These are phyloP conservation scores for Backusella circina DNA, from an alignment of 192 early-diverging fungal species.

Conservation along the genomic window DNA sequence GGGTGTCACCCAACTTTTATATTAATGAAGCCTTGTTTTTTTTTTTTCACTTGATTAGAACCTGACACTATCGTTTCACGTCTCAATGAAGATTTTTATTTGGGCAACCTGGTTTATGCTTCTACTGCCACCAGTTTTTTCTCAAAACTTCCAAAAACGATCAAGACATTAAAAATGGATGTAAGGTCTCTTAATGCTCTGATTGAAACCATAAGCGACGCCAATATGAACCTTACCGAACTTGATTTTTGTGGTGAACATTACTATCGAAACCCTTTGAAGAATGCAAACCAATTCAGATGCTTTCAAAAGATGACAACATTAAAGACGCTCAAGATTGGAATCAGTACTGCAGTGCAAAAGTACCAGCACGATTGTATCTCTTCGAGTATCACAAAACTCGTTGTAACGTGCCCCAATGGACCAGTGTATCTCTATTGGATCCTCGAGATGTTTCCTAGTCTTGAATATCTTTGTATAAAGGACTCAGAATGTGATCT, in stretches of 20 bases:
- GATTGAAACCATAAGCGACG: neutral
- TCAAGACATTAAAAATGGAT: no score
- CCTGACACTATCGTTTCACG: no score
- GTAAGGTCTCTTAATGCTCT: no score
- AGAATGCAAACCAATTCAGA: neutral
- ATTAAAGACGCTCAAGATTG: neutral
- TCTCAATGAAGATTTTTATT: no score
- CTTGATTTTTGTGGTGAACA: neutral
- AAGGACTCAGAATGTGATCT: no score
- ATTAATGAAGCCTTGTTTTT: no score
- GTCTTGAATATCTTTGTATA: no score
- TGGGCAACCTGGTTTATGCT: no score
- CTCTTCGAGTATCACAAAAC: neutral
- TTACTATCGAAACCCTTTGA: neutral
- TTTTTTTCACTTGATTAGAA: no score
- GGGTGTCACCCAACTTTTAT: no score
- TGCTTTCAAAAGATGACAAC: neutral
- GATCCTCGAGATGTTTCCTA: no score
- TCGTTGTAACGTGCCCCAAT: neutral
- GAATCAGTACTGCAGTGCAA: neutral
- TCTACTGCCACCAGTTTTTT: neutral
- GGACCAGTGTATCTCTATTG: neutral
- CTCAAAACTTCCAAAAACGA: neutral
- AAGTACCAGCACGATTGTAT: neutral
- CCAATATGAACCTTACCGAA: neutral